Conservation (phyloP, 306 rosid species). For the Senna tora region DNA sequence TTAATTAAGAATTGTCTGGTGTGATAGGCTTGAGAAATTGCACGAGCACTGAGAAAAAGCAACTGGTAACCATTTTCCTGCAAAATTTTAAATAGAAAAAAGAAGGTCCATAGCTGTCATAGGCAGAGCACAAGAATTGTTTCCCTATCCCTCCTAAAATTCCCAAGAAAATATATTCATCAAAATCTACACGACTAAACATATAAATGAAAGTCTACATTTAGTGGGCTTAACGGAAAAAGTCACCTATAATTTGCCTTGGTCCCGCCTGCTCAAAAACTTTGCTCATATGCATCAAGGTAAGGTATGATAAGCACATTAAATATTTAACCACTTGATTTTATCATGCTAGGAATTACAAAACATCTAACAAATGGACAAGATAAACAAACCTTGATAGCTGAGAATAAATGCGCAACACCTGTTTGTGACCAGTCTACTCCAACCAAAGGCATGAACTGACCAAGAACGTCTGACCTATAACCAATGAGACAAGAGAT, state of each 20-base stretch:
- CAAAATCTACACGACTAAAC: constrained; percentile 16
- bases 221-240: constrained; percentile 33
- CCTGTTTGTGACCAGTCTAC: constrained; percentile 99
- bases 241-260: constrained; percentile 22
- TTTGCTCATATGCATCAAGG: constrained; percentile 10
- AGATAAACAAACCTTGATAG: constrained; percentile 77
- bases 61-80: constrained; percentile 97
- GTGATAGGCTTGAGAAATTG: constrained; percentile 88
- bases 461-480: constrained; percentile 99
- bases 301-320: constrained; percentile 22
- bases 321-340: constrained; percentile 32
- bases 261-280: constrained; percentile 33
- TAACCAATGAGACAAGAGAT: constrained; percentile 34
- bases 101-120: constrained; percentile 3
- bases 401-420: constrained; percentile 92
- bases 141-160: constrained; percentile 25
- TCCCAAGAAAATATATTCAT: constrained; percentile 19
- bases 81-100: constrained; percentile 36
- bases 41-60: constrained; percentile 97
- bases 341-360: constrained; percentile 21
- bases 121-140: constrained; percentile 17
- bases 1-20: constrained; percentile 88
- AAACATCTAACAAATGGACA: constrained; percentile 35
- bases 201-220: constrained; percentile 8
- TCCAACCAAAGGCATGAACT: constrained; percentile 99